Percentiles rank a stretch among this genome's conserved stretches.
These are phyloP conservation scores for Chondrostereum purpureum DNA, from an alignment of 1,284 basidiomycete species.

Conservation along the genomic window DNA sequence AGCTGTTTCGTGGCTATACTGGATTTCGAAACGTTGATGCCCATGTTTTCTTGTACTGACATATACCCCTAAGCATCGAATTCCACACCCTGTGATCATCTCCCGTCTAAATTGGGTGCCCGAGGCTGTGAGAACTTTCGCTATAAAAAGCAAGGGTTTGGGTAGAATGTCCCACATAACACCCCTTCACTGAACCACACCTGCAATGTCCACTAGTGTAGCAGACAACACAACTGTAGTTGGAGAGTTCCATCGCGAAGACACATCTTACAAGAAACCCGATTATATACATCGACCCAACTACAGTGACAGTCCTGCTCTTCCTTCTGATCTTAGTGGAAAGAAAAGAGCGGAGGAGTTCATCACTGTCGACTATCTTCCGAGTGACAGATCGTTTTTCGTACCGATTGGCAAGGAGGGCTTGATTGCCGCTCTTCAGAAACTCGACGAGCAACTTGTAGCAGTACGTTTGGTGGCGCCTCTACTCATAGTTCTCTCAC, in stretches of 20 bases:
- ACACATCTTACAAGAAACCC: conserved; percentile 18
- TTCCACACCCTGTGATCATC: too few relatives aligned
- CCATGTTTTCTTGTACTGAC: not conserved
- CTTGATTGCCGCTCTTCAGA: conserved; percentile 55
- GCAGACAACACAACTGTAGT: conserved; percentile 29
- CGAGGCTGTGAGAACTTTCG: too few relatives aligned
- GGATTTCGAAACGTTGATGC: too few relatives aligned
- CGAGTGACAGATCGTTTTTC: conserved; percentile 57
- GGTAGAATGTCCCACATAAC: too few relatives aligned
- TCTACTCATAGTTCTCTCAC: conserved; percentile 3
- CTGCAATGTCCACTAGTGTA: conserved; percentile 21
- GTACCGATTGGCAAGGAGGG: conserved; percentile 60
- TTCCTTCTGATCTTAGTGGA: conserved; percentile 8
- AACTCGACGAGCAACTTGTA: conserved; percentile 53
- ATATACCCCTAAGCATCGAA: too few relatives aligned
- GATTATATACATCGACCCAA: conserved; percentile 13
- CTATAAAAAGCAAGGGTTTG: too few relatives aligned
- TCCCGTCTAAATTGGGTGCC: too few relatives aligned
- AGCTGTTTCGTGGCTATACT: too few relatives aligned
- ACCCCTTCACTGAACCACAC: too few relatives aligned
- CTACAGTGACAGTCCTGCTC: conserved; percentile 8
- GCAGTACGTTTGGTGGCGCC: conserved; percentile 28
- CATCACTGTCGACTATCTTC: conserved; percentile 29
- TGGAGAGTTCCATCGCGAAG: conserved; percentile 26
- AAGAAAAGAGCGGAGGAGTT: conserved; percentile 24